A percentile compares a stretch with the other conserved stretches of the same genome.
phyloP scores from a whole-genome alignment of 164 flowering plant species.

The Aristolochia californica region DNA sequence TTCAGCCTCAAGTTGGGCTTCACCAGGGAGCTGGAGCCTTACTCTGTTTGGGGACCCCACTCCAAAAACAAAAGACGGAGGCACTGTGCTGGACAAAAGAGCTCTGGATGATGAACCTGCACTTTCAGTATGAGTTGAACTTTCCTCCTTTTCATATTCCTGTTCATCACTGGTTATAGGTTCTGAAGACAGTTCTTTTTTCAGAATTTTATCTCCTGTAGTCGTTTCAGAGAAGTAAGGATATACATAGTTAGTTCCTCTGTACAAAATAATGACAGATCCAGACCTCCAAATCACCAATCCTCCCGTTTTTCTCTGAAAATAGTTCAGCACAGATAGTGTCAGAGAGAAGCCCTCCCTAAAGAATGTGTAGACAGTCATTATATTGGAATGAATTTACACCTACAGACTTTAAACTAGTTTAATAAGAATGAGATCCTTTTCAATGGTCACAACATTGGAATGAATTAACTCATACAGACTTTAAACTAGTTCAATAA shows the following conservation, averaged over 20 bases:
- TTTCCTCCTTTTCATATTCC: constrained; percentile 6
- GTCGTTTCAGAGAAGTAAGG: constrained; percentile 59
- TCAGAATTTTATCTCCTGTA: constrained; percentile 13
- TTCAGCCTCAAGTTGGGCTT: constrained; percentile 63
- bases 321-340: neutral
- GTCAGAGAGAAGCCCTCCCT: too few species aligned
- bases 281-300: constrained; percentile 94
- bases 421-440: too few species aligned
- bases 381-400: too few species aligned
- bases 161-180: constrained; percentile 8
- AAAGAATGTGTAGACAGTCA: too few species aligned
- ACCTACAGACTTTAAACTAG: too few species aligned
- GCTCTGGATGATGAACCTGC: constrained; percentile 14
- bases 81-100: constrained; percentile 11
- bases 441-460: too few species aligned
- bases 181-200: constrained; percentile 7
- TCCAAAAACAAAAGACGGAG: constrained; percentile 42
- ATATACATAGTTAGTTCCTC: constrained; percentile 72
- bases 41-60: constrained; percentile 72
- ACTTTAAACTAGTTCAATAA: too few species aligned
- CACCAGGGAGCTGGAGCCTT: constrained; percentile 78
- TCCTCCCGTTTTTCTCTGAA: constrained; percentile 91
- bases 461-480: too few species aligned
- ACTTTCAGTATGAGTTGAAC: constrained; percentile 14
- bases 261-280: constrained; percentile 65